Base-by-base conservation (phyloP, 2,329 filamentous ascomycete species). In the Cladobotryum mycophilum region DNA sequence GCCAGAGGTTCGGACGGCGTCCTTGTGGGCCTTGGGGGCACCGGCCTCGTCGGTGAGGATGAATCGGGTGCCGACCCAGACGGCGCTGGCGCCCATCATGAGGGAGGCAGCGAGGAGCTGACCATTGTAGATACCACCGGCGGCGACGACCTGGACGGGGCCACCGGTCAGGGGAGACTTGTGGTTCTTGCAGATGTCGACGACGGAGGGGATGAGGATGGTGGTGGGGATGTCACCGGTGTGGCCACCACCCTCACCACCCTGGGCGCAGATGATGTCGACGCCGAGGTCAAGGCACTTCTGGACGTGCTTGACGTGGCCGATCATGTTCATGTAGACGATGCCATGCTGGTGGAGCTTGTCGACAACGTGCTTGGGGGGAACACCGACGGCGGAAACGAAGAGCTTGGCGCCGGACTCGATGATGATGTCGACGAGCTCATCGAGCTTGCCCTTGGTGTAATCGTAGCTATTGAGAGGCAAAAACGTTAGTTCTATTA, bases 321-420 rank as follows among this genome's bases (percentile, higher is more conserved):
- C 93, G 68, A 99, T 91, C 93, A 99, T 99, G 85, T 99, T 99
- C 93, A 97, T 97, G 80, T 95, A 96, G 60, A 95, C 80, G 60
- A 99, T 81, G 60, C 91, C 91, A 64, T 83, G 76, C 66, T 83
- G 81, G 81, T 99, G 93, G 43, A 99, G 84, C 67, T 82, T 86
- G 59, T 97, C 90, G 64, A 99, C 90, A 53, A 96, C 85, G 60
- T 80, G 76, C 73, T 88, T 89, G 59, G 93, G 89, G 41, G 93
- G 91, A 22, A 97, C 87, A 64, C 93, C 93, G 68, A 99, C 90
- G 63, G 93, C 93, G 47, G 89, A 96, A 62, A 99, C 93, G 75
- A 99, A 99, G 53, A 99, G 83, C 71, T 84, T 91, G 55, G 90
- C 88, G 58, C 89, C 89, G 49, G 85, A 89, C 65, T 95, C 86